Conservation (phyloP, 2,329 filamentous ascomycete species). For the Monilinia fructigena region DNA sequence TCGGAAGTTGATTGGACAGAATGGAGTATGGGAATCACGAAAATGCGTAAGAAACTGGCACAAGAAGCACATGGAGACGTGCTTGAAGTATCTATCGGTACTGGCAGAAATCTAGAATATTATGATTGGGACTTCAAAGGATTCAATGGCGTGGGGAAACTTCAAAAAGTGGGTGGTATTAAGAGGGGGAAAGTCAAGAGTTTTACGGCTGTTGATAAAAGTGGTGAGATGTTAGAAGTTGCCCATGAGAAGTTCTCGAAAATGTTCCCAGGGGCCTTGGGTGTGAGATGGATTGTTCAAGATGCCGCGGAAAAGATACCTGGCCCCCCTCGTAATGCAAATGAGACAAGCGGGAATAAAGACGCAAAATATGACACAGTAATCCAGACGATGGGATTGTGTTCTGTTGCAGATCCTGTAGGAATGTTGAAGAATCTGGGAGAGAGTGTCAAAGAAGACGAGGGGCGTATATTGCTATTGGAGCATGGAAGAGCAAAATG, state of each 20-base stretch:
- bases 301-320: slow-evolving; percentile 37
- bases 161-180: slow-evolving; percentile 27
- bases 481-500: slow-evolving; percentile 61
- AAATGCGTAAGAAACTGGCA: slow-evolving; percentile 51
- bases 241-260: slow-evolving; percentile 53
- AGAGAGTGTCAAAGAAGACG: slow-evolving; percentile 50
- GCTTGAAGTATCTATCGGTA: slow-evolving; percentile 62
- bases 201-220: slow-evolving; percentile 63
- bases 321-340: slow-evolving; percentile 31
- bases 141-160: slow-evolving; percentile 30
- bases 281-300: slow-evolving; percentile 44
- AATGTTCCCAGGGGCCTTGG: slow-evolving; percentile 44
- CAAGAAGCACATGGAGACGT: slow-evolving; percentile 54
- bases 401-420: slow-evolving; percentile 58
- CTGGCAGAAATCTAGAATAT: slow-evolving; percentile 59
- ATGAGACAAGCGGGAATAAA: slow-evolving; percentile 32
- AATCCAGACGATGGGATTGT: slow-evolving; percentile 64
- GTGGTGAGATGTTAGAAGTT: slow-evolving; percentile 58
- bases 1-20: slow-evolving; percentile 57
- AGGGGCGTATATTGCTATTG: slow-evolving; percentile 59
- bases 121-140: slow-evolving; percentile 53
- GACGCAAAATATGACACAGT: slow-evolving; percentile 56
- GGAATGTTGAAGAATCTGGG: slow-evolving; percentile 55
- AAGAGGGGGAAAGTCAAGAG: slow-evolving; percentile 47
- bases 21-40: slow-evolving; percentile 54